Conservation (phyloP, 106 monocot species). For the Apostasia shenzhenica region DNA sequence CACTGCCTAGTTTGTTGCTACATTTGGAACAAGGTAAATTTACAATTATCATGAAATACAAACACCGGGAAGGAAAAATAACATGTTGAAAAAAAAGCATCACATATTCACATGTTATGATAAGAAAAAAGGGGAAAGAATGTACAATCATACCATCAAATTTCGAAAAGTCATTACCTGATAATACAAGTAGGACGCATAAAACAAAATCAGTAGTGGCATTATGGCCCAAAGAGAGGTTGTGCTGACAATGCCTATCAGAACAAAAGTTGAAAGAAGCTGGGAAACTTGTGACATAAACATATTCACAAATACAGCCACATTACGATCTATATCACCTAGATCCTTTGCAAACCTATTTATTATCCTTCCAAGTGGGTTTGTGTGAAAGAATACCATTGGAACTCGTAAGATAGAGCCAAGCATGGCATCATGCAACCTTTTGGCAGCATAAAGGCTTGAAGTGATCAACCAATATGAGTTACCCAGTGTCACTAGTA, state of each 20-base stretch:
- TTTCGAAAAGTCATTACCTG: conserved; percentile 44
- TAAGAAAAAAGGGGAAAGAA: neutral
- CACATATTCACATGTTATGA: too few species aligned
- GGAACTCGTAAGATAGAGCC: conserved; percentile 88
- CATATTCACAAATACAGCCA: conserved; percentile 83
- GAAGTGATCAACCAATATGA: conserved; percentile 90
- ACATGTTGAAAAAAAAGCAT: neutral
- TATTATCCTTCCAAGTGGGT: conserved; percentile 93
- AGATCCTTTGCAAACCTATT: conserved; percentile 97
- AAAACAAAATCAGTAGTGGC: conserved; percentile 95
- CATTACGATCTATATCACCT: conserved; percentile 86
- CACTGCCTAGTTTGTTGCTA: too few species aligned
- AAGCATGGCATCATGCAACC: conserved; percentile 88
- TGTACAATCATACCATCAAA: neutral
- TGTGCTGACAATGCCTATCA: conserved; percentile 94
- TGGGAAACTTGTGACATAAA: conserved; percentile 87
- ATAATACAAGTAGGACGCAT: conserved; percentile 94
- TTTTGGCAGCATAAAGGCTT: conserved; percentile 92
- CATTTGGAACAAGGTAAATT: neutral
- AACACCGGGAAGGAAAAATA: conserved; percentile 3
- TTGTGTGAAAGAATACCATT: conserved; percentile 97
- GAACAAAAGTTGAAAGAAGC: conserved; percentile 94
- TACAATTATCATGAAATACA: neutral
- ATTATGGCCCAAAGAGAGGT: conserved; percentile 97
- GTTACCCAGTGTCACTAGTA: conserved; percentile 66